Base-by-base conservation (phyloP, 1,139 yeast species). In the Saccharomyces hybrid region DNA sequence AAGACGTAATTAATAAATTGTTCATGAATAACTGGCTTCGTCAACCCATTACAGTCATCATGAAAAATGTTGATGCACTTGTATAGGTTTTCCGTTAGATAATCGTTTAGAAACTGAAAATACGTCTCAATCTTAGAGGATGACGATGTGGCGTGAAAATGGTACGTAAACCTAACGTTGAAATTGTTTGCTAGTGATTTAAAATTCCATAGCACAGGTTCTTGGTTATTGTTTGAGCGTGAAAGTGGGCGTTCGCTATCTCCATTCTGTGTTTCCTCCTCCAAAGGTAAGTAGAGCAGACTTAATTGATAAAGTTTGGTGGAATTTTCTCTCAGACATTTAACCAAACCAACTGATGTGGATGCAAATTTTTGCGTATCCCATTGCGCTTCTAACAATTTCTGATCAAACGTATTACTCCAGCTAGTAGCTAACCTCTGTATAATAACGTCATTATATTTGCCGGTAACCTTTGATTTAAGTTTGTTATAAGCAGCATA, bases 161-260 rank as follows among this genome's bases (percentile, higher is more conserved):
- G 97, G 70, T 78, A 91, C 48, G 79, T 76, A 66, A 90, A 88
- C 55, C 93, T 78, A 13, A 80, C 68, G 26, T 74, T 75, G 54
- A 88, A 78, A 7, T 86, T 84, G 47, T 77, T 74, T 0, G 86
- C 73, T 31, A 89, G 70, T 0, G 78, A 68, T 34, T 78, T 78
- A 50, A 87, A 75, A 1, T 84, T 86, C 81, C 85, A 79, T 67
- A 86, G 73, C 0, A 82, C 70, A 1, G 72, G 67, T 0, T 83
- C 82, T 50, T 77, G 75, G 4, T 38, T 50, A 7, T 53, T 53
- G 0, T 13, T 38, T 38, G 44, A 38, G 23, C 13, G 26, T 38
- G n/a, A 11, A 11, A 9, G 25, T 16, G 13, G 13, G 20, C n/a
- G 23, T 20, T 5, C 25, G 11, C 20, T 38, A 13, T 13, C 6